Base-by-base conservation (phyloP, 768 basidiomycete genomes). In the Amanita fuliginea region DNA sequence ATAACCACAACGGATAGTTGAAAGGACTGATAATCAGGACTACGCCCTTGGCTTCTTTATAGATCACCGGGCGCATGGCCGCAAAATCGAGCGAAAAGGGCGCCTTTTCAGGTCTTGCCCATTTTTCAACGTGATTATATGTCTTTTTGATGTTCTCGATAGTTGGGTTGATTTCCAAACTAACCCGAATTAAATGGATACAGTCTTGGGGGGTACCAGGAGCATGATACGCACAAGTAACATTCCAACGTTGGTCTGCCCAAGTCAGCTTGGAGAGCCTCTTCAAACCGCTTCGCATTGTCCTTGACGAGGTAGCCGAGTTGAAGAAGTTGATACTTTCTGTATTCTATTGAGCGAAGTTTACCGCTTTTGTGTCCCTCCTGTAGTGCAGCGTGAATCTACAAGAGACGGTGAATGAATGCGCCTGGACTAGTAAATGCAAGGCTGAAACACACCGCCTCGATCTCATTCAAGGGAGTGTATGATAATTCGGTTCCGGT, bases 41-140 rank as follows among this genome's bases (percentile, higher is more conserved):
- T 21, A 80, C 73, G 2, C 86, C 86, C 60, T 91, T 92, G 40
- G 90, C 72, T 55, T 87, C 85, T 56, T 87, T 86, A 47, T 77
- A 70, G 1, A 87, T 71, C 11, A 72, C 68, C 1, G 87, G 86
- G 7, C 72, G 67, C 72, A 86, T 76, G 0, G 77, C 65, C 6
- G 66, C 68, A 57, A 71, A 85, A 56, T 72, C 78, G 45, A 84
- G 13, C 24, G 63, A 71, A 56, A 83, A 83, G 0, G 73, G 57
- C 2, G 79, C 72, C 26, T 64, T 73, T 49, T 81, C 75, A 0
- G 84, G 71, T 57, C 79, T 81, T 0, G 82, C 67, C 91, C 90
- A 93, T 56, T 77, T 80, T 32, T 79, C 81, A 41, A 94, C 75
- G 50, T 74, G 75, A 35, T 76, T 67, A 56, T 82, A 77, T 11